A percentile compares a stretch with the other conserved stretches of the same genome.
These are phyloP conservation scores for Raphanus raphanistrum DNA, from an alignment of 345 rosid genomes.

Conservation along the genomic window DNA sequence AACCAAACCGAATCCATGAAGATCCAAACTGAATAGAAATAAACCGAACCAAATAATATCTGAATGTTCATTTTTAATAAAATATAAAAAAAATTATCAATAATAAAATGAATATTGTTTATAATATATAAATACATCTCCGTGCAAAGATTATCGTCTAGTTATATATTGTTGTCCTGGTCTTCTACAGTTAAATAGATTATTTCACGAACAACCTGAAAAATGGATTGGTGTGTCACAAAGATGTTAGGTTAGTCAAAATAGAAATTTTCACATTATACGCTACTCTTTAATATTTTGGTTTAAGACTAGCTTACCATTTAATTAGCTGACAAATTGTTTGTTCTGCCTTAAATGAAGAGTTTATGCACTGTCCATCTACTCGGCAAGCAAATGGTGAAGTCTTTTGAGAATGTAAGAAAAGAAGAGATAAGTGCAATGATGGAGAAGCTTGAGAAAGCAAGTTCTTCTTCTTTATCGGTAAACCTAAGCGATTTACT, in stretches of 20 bases:
- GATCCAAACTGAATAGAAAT: no score
- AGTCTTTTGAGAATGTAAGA: slow-evolving; percentile 37
- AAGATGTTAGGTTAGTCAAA: not conserved
- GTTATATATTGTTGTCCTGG: not conserved
- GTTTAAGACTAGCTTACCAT: not conserved
- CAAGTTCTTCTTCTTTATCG: slow-evolving; percentile 11
- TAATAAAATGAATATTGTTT: no score
- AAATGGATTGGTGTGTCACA: not conserved
- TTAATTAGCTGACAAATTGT: not conserved
- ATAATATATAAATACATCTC: no score
- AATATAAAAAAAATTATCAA: no score
- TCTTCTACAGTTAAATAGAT: not conserved
- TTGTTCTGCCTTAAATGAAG: slow-evolving; percentile 27
- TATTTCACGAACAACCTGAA: not conserved
- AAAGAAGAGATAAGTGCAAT: slow-evolving; percentile 47
- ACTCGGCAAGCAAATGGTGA: slow-evolving; percentile 38
- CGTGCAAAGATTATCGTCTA: not conserved
- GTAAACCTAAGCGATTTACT: slow-evolving; percentile 46
- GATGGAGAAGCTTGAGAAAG: slow-evolving; percentile 33
- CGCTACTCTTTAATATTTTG: not conserved
- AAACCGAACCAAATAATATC: no score
- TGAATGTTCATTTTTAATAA: no score
- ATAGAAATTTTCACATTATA: not conserved
- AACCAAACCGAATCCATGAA: no score
- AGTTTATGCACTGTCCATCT: slow-evolving; percentile 47